Conservation (phyloP, 2,329 filamentous ascomycete species). For the Dryadomyces sulphureus region DNA sequence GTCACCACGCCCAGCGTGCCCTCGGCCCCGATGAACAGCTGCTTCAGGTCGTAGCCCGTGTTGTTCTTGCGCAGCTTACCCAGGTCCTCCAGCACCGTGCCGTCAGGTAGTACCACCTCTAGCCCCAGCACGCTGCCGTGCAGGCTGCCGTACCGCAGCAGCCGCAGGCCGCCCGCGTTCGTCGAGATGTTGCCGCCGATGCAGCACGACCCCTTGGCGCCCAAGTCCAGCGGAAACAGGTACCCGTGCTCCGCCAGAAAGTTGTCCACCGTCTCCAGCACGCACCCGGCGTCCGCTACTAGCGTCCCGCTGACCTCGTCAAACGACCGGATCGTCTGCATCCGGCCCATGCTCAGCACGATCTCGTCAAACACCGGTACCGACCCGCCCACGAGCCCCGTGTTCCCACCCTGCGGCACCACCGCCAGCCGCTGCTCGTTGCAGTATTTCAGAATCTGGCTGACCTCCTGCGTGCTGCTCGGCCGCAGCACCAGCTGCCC, state of each 20-base stretch:
- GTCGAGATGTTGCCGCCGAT: slow-evolving; percentile 93
- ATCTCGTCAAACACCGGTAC: slow-evolving; percentile 98
- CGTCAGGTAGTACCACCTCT: slow-evolving; percentile 86
- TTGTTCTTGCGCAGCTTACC: slow-evolving; percentile 92
- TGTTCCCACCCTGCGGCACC: slow-evolving; percentile 94
- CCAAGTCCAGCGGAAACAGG: slow-evolving; percentile 93
- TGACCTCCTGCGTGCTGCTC: slow-evolving; percentile 71
- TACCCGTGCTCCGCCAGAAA: slow-evolving; percentile 71
- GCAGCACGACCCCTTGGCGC: slow-evolving; percentile 92
- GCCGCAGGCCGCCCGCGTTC: slow-evolving; percentile 80
- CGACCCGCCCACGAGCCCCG: slow-evolving; percentile 85
- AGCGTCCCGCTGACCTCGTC: slow-evolving; percentile 85
- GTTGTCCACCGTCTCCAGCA: slow-evolving; percentile 78
- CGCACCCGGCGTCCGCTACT: slow-evolving; percentile 79
- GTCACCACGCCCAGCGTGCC: slow-evolving; percentile 93
- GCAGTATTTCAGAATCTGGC: slow-evolving; percentile 84
- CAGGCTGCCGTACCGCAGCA: slow-evolving; percentile 84
- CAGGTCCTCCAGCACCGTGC: slow-evolving; percentile 81
- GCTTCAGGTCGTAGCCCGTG: slow-evolving; percentile 94
- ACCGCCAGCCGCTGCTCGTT: slow-evolving; percentile 86
- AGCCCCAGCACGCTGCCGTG: slow-evolving; percentile 87
- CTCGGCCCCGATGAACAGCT: slow-evolving; percentile 90
- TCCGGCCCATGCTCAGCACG: slow-evolving; percentile 74
- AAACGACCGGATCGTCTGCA: slow-evolving; percentile 85
- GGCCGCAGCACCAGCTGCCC: slow-evolving; percentile 79